A percentile compares a stretch with the other conserved stretches of the same genome.
Evolutionary conservation across 768 basidiomycete species (phyloP).

Genomic region (Kwoniella bestiolae): DNA sequence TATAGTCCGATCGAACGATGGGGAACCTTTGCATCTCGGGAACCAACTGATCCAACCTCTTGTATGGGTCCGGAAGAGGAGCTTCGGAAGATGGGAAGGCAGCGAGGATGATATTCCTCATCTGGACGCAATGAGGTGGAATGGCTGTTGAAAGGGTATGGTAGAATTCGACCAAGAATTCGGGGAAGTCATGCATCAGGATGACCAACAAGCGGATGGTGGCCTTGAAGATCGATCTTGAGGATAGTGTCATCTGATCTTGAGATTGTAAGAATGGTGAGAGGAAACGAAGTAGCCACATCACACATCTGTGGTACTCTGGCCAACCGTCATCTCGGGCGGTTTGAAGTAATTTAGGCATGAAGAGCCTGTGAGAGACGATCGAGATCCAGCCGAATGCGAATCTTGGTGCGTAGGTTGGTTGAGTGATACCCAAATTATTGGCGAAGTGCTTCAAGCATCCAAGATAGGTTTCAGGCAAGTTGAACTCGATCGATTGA

Average conservation of each 20-base stretch:
- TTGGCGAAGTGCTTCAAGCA: slow-evolving; percentile 83
- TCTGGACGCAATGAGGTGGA: slow-evolving; percentile 88
- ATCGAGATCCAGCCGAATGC: slow-evolving; percentile 98
- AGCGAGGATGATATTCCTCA: slow-evolving; percentile 93
- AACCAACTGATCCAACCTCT: slow-evolving; percentile 62
- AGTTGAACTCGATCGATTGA: slow-evolving; percentile 77
- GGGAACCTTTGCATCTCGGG: slow-evolving; percentile 93
- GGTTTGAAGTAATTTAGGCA: slow-evolving; percentile 88
- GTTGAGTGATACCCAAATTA: slow-evolving; percentile 92
- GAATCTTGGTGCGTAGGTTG: slow-evolving; percentile 95
- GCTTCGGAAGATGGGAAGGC: slow-evolving; percentile 71
- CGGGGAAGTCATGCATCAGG: slow-evolving; percentile 97
- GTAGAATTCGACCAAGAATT: slow-evolving; percentile 95
- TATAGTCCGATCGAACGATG: slow-evolving; percentile 86
- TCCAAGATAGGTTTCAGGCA: slow-evolving; percentile 82
- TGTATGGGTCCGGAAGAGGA: slow-evolving; percentile 67
- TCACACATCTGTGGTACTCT: slow-evolving; percentile 89
- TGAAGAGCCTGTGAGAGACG: slow-evolving; percentile 93
- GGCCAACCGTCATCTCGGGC: slow-evolving; percentile 96
- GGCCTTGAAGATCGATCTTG: slow-evolving; percentile 86
- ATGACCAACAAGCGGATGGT: slow-evolving; percentile 88
- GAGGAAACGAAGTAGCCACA: slow-evolving; percentile 94
- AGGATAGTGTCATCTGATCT: slow-evolving; percentile 71
- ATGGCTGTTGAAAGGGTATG: slow-evolving; percentile 93
- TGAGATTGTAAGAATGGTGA: slow-evolving; percentile 80